phyloP scores from a whole-genome alignment of 208 protist genomes.

The Acanthamoeba healyi region DNA sequence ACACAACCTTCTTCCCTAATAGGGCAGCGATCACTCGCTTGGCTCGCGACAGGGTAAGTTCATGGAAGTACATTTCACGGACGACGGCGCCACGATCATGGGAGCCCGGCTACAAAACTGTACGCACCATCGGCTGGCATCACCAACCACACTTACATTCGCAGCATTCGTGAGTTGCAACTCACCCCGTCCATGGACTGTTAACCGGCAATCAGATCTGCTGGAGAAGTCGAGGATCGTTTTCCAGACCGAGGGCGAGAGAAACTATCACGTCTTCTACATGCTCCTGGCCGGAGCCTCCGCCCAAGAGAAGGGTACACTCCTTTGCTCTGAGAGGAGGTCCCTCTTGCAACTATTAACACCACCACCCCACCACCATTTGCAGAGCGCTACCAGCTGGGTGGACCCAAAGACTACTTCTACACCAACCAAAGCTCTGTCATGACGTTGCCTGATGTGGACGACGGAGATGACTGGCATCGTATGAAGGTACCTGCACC shows the following conservation, averaged over 20 bases:
- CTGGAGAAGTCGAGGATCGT: conserved; percentile 93
- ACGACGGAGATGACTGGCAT: conserved; percentile 90
- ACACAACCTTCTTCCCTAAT: conserved; percentile 72
- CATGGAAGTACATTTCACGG: conserved; percentile 85
- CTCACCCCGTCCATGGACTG: neutral
- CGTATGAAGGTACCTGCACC: conserved; percentile 77
- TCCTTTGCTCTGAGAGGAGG: neutral
- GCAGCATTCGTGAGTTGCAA: neutral
- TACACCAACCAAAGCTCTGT: conserved; percentile 84
- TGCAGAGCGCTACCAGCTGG: conserved; percentile 10
- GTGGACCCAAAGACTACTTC: neutral
- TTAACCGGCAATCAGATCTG: conserved; percentile 78
- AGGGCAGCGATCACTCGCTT: conserved; percentile 76
- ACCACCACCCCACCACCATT: no score
- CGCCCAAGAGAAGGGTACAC: conserved; percentile 3
- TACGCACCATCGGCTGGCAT: neutral
- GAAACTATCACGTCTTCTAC: conserved; percentile 93
- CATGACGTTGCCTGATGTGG: conserved; percentile 88
- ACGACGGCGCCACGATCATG: conserved; percentile 78
- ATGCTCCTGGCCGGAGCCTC: conserved; percentile 86
- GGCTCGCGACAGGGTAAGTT: conserved; percentile 81
- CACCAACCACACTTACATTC: neutral
- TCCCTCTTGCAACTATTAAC: neutral
- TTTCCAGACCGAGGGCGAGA: conserved; percentile 86
- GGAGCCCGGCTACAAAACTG: conserved; percentile 81